Evolutionary conservation across 1,139 yeast genomes (phyloP).

Genomic region (Debaryomyces udenii): DNA sequence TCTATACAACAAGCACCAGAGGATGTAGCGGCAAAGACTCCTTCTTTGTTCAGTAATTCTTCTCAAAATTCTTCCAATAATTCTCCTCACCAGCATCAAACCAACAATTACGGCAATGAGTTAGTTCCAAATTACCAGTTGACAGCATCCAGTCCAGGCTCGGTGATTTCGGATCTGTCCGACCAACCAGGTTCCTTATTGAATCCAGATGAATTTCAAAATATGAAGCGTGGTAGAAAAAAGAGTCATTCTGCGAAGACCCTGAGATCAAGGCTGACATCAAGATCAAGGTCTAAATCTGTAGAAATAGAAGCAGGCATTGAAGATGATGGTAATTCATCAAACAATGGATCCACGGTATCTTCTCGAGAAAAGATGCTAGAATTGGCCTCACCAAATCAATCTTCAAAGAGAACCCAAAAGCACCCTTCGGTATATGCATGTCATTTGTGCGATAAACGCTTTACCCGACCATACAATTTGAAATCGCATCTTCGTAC

Average conservation of each 20-base stretch:
- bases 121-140: constrained; percentile 25
- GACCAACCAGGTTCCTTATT: constrained; percentile 22
- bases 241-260: constrained; percentile 29
- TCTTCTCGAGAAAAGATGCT: constrained; percentile 60
- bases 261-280: constrained; percentile 19
- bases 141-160: constrained; percentile 20
- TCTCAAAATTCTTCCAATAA: constrained; percentile 37
- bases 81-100: constrained; percentile 18
- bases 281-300: constrained; percentile 21
- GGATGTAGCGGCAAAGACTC: constrained; percentile 40
- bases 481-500: constrained; percentile 89
- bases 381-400: constrained; percentile 60
- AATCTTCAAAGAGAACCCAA: constrained; percentile 57
- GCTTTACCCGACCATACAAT: constrained; percentile 91
- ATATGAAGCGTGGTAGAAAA: constrained; percentile 38
- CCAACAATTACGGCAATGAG: constrained; percentile 11
- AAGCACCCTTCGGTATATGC: constrained; percentile 81
- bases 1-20: constrained; percentile 41
- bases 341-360: constrained; percentile 14
- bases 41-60: constrained; percentile 48
- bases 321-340: constrained; percentile 13
- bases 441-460: constrained; percentile 82
- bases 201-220: constrained; percentile 40
- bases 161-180: constrained; percentile 17
- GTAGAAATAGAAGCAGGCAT: constrained; percentile 18